Base-by-base conservation (phyloP, 73 alveolate genomes). In the Tetrahymena borealis region DNA sequence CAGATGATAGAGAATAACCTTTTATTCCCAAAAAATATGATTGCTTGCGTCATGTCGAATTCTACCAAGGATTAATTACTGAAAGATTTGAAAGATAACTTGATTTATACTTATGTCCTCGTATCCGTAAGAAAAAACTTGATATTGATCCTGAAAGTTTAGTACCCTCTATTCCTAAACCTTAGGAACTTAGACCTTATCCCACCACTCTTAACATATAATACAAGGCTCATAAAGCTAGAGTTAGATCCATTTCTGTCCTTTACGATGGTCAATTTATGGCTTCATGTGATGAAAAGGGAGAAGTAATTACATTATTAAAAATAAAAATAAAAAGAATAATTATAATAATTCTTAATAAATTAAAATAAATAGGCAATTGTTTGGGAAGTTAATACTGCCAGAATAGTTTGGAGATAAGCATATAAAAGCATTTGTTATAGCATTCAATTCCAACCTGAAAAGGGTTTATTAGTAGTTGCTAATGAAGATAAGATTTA, bases 91-190 rank as follows among this genome's bases (percentile, higher is more conserved):
- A 98, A 91, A 96, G 99, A 96, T 98, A 99, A 90, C 95, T 98
- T 85, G 99, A 99, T 96, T 95, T 99, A 33, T 98, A 97, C 92
- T 92, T 99, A 77, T 97, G 99, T 85, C 99, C 99, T 4, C 96
- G 99, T 96, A 96, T 98, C 32, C 94, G 96, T 79, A 98, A 97
- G 93, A 98, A 98, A 97, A 98, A 98, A 94, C 91, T 98, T 33
- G 97, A 97, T 91, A 94, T 98, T 91, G 98, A 98, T 92, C 99
- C 99, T 78, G 95, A 95, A 38, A 96, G 94, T 40, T 94, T 99
- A 78, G 95, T 98, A 94, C 99, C 99, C n/a, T 99, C 98, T 85
- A 91, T 99, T 33, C 99, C 99, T 11, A 94, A 97, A 37, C 99
- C 99, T 24, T 97, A 96, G 40, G 99, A 97, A 41, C 92, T 99